These are phyloP conservation scores for Beta corolliflora DNA, from an alignment of 179 eudicot species.

Conservation along the genomic window DNA sequence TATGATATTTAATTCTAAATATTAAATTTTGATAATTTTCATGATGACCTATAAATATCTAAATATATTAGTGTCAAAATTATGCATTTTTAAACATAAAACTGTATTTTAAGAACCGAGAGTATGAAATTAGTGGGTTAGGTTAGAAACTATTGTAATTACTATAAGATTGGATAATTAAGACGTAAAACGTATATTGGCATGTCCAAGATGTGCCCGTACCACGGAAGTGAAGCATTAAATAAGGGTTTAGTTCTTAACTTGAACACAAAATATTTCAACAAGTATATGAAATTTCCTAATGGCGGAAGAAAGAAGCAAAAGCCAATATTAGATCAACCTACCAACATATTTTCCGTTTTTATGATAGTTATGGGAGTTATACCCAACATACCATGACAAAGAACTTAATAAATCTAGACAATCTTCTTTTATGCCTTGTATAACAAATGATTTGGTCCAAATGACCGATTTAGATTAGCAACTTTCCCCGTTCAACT, in stretches of 20 bases:
- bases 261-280: background rate
- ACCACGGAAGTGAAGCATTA: background rate
- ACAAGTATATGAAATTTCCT: background rate
- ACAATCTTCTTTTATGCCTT: slow-evolving; percentile 2
- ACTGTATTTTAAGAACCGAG: no score
- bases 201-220: background rate
- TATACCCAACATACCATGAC: slow-evolving; percentile 19
- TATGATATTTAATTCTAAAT: no score
- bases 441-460: slow-evolving; percentile 14
- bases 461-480: slow-evolving; percentile 11
- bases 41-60: no score
- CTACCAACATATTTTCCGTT: slow-evolving; percentile 19
- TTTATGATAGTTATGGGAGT: slow-evolving; percentile 16
- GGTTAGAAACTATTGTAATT: background rate
- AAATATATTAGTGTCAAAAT: no score
- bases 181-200: background rate
- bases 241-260: no score
- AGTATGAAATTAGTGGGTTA: no score
- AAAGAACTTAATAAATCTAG: background rate
- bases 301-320: slow-evolving; percentile 15
- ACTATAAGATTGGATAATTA: background rate
- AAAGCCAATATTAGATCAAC: slow-evolving; percentile 31
- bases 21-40: no score
- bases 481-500: background rate
- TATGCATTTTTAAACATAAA: no score